phyloP scores from a whole-genome alignment of 179 eudicot species.

The Heliamphora pulchella region DNA sequence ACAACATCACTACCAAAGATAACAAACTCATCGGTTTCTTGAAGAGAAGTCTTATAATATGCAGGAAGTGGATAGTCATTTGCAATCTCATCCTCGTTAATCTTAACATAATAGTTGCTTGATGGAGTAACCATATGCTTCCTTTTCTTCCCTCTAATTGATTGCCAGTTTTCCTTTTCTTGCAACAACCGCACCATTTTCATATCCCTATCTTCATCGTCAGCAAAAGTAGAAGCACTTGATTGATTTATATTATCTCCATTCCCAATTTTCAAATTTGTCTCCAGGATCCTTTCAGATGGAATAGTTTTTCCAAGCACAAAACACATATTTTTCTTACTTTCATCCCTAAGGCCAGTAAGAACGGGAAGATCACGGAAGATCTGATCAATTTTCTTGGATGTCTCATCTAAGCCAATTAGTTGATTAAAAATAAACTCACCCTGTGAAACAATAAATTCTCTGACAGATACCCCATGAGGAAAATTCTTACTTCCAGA shows the following conservation, averaged over 20 bases:
- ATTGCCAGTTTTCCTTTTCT: conserved; percentile 82
- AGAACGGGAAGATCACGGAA: conserved; percentile 64
- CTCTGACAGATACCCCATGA: conserved; percentile 55
- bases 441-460: conserved; percentile 79
- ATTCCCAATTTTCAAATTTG: conserved; percentile 31
- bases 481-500: conserved; percentile 71
- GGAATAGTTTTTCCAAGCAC: conserved; percentile 16
- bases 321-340: conserved; percentile 33
- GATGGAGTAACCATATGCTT: conserved; percentile 38
- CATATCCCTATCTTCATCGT: conserved; percentile 61
- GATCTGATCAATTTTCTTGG: conserved; percentile 43
- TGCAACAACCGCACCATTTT: conserved; percentile 74
- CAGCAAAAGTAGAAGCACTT: conserved; percentile 14
- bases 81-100: conserved; percentile 97
- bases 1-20: conserved; percentile 56
- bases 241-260: not conserved
- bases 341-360: conserved; percentile 58
- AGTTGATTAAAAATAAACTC: conserved; percentile 85
- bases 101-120: conserved; percentile 69
- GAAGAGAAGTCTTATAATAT: conserved; percentile 55
- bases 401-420: conserved; percentile 74
- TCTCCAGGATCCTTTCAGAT: conserved; percentile 20
- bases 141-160: conserved; percentile 49
- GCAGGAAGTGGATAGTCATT: conserved; percentile 89
- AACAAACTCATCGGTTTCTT: conserved; percentile 86